Evolutionary conservation across 495 filamentous ascomycete species (phyloP).

Genomic region (Xylaria cubensis): DNA sequence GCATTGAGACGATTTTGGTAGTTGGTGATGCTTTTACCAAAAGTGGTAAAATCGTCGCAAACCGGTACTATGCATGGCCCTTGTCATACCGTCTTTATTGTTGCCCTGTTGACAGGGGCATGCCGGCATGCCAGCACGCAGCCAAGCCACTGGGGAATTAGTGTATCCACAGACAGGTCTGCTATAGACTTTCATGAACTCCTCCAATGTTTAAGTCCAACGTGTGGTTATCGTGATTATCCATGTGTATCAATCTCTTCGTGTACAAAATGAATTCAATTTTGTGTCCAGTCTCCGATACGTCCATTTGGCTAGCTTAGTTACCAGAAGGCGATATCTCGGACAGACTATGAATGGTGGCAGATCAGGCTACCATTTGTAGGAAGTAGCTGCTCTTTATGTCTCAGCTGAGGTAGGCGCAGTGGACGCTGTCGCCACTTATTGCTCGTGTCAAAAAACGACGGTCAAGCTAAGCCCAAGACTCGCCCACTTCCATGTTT

Average conservation of each 20-base stretch:
- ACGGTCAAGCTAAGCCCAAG: conserved; percentile 20
- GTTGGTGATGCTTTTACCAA: not conserved
- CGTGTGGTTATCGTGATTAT: not conserved
- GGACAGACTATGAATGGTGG: not conserved
- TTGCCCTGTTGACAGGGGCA: conserved; percentile 23
- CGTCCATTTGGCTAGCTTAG: not conserved
- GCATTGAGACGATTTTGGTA: not conserved
- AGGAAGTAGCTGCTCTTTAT: not conserved
- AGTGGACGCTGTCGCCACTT: not conserved
- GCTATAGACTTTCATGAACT: not conserved
- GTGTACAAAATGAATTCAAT: not conserved
- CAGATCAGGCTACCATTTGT: not conserved
- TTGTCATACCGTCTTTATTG: conserved; percentile 23
- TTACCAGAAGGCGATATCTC: not conserved
- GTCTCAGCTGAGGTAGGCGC: conserved; percentile 13
- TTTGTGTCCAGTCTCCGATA: not conserved
- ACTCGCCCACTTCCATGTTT: not conserved
- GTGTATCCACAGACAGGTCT: not conserved
- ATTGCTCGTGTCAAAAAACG: conserved; percentile 14
- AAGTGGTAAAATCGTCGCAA: not conserved
- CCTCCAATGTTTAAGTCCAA: not conserved
- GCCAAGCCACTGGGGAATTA: not conserved
- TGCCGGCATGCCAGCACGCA: conserved; percentile 1
- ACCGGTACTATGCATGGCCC: not conserved
- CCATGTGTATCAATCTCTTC: not conserved